Evolutionary conservation across 1,139 yeast genomes (phyloP).

Genomic region (Geotrichum phurueaensis): DNA sequence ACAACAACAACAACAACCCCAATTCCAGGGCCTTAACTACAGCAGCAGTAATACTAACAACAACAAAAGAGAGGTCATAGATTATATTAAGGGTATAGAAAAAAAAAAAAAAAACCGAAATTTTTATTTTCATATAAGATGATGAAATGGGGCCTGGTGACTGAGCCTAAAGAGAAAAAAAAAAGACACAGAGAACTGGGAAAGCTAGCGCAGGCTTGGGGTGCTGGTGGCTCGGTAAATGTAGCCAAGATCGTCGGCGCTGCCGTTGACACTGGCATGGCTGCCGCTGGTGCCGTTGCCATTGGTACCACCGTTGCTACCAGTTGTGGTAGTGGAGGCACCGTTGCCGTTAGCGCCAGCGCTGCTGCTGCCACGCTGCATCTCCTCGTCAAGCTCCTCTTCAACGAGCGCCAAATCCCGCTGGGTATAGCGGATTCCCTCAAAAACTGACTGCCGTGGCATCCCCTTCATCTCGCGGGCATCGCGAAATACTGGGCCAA

Average conservation of each 20-base stretch:
- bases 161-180: too few species aligned
- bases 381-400: background rate
- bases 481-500: constrained; percentile 74
- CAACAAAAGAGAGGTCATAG: too few species aligned
- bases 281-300: background rate
- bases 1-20: too few species aligned
- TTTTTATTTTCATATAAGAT: too few species aligned
- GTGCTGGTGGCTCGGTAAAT: background rate
- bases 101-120: too few species aligned
- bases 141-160: too few species aligned
- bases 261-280: background rate
- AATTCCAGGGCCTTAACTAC: too few species aligned
- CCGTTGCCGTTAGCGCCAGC: background rate
- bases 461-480: constrained; percentile 65
- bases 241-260: background rate
- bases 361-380: background rate
- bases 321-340: background rate
- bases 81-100: too few species aligned
- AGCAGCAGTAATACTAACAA: too few species aligned
- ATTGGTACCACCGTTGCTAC: background rate
- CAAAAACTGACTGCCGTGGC: constrained; percentile 40
- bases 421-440: constrained; percentile 9
- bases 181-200: too few species aligned
- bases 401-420: background rate
- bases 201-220: background rate